These are phyloP conservation scores for Aspergillus ellipticus DNA, from an alignment of 495 filamentous ascomycete species.

Conservation along the genomic window DNA sequence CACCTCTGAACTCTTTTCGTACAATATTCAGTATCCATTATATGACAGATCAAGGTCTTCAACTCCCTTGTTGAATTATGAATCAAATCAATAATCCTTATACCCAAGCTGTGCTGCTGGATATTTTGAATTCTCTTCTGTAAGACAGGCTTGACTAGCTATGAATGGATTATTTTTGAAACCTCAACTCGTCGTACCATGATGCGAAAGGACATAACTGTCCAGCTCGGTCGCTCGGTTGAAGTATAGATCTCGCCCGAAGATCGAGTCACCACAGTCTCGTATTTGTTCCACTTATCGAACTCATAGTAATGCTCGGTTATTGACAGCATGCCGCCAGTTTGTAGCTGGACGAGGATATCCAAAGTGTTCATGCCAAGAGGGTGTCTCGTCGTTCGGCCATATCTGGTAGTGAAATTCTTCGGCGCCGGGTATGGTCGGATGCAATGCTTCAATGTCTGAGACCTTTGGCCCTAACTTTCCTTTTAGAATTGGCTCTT, in stretches of 20 bases:
- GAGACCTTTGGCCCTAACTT: slow-evolving; percentile 6
- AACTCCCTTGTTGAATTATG: too few species aligned
- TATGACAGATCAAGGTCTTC: too few species aligned
- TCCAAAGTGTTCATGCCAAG: slow-evolving; percentile 1
- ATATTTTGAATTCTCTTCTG: background rate
- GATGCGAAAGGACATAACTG: too few species aligned
- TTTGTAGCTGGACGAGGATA: background rate
- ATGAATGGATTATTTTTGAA: slow-evolving; percentile 14
- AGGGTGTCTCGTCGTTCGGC: slow-evolving; percentile 6
- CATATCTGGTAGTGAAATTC: slow-evolving; percentile 13
- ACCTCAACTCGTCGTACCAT: slow-evolving; percentile 1
- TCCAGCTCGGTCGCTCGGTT: too few species aligned
- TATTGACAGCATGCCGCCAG: background rate
- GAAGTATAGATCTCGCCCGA: too few species aligned
- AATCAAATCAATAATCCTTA: too few species aligned
- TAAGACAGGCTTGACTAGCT: background rate
- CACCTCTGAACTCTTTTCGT: too few species aligned
- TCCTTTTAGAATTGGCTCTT: slow-evolving; percentile 17
- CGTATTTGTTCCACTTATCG: too few species aligned
- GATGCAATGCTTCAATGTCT: slow-evolving; percentile 11
- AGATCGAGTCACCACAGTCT: too few species aligned
- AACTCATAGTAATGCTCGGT: background rate
- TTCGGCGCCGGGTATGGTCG: slow-evolving; percentile 5
- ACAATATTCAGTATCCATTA: too few species aligned
- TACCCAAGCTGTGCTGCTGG: too few species aligned